Conservation (phyloP, 2,329 filamentous ascomycete genomes). For the Botrytis deweyae region DNA sequence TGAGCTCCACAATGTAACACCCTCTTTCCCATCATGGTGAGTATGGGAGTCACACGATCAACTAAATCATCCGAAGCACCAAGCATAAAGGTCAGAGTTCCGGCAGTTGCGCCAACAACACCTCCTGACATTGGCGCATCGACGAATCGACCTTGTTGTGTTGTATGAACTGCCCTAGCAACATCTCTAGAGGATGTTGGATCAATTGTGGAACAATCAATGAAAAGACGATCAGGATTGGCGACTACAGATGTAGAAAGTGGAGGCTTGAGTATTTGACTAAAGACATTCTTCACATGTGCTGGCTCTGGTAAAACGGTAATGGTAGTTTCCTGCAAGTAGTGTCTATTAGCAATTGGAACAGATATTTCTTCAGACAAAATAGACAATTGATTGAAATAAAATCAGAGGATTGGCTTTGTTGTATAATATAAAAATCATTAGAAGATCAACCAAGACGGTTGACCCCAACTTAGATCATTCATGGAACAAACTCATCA, state of each 20-base stretch:
- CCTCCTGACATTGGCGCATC: constrained; percentile 98
- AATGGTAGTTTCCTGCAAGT: constrained; percentile 72
- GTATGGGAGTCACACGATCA: constrained; percentile 62
- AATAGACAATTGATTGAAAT: constrained; percentile 10
- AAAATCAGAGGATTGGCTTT: constrained; percentile 39
- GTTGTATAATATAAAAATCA: constrained; percentile 36
- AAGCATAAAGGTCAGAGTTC: constrained; percentile 94
- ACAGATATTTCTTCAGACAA: background rate
- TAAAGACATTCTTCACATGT: constrained; percentile 82
- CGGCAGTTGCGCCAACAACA: constrained; percentile 84
- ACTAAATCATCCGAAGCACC: constrained; percentile 65
- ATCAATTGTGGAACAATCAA: constrained; percentile 97
- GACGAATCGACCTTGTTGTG: constrained; percentile 73
- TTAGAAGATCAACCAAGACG: constrained; percentile 34
- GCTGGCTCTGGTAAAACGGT: constrained; percentile 86
- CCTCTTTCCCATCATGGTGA: constrained; percentile 81
- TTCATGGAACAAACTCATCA: constrained; percentile 37
- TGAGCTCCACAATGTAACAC: constrained; percentile 84
- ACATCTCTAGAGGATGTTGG: constrained; percentile 79
- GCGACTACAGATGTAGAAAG: constrained; percentile 49
- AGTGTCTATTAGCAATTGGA: constrained; percentile 15
- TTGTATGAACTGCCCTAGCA: constrained; percentile 65
- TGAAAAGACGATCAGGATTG: constrained; percentile 71
- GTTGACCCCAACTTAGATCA: constrained; percentile 39
- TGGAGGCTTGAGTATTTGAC: constrained; percentile 65